Base-by-base conservation (phyloP, 768 basidiomycete species). In the Cystobasidium onofrii region DNA sequence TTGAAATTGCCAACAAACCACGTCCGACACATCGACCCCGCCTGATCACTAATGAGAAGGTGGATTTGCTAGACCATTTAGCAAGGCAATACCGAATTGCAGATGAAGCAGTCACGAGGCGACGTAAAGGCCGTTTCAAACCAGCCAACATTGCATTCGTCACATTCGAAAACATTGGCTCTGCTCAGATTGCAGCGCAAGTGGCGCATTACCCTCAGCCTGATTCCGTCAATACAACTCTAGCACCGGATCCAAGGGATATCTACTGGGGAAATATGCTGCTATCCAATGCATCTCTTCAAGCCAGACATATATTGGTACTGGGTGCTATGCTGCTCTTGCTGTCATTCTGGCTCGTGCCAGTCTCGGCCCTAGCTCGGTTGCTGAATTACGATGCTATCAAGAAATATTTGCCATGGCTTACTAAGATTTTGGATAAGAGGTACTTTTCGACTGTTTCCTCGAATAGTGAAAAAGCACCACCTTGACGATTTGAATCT, bases 261-360 rank as follows among this genome's bases (percentile, higher is more conserved):
- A 90, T 98, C 71, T 87, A 97, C 23, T 99, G 96, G 96, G 84
- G 88, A 34, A 93, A 92, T 77, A 89, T 98, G 83, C 84, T 88
- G 1, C 86, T 88, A 25, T 86, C 90, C 0, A 83, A 83, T 0
- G 79, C 84, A 18, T 83, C 86, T 39, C 83, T 87, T 20, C 84
- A 86, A 57, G 84, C 87, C 1, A 88, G 96, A 33, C 87, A 91
- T 52, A 72, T 88, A 39, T 79, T 95, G 31, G 90, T 94, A 1
- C 81, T 90, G 25, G 83, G 81, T 17, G 84, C 87, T 34, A 89
- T 93, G 82, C 84, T 82, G 0, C 76, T 92, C 23, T 83, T 98
- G 39, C 84, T 97, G 77, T 89, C 93, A 80, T 90, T 90, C 80
- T 98, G 96, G 96, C 82, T 90, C 46, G 87, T 95, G 74, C 96